Conservation (phyloP, 2,329 filamentous ascomycete genomes). For the Tolypocladium pustulatum region DNA sequence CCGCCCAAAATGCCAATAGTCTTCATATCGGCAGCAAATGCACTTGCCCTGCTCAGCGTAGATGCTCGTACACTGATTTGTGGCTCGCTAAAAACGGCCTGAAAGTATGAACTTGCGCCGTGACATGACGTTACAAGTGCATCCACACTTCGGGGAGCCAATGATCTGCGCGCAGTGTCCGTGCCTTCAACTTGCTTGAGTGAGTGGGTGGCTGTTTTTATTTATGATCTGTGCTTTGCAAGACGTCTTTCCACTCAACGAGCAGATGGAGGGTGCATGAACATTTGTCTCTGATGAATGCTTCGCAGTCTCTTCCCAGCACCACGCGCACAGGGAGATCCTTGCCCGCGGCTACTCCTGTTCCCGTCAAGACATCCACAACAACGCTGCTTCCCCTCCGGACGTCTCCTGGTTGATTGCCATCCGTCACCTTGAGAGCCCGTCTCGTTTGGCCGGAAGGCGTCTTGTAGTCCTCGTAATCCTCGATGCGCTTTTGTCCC, state of each 20-base stretch:
- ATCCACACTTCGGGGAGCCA: no score
- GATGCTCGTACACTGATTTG: neutral
- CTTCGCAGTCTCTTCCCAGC: constrained; percentile 42
- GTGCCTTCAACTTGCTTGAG: no score
- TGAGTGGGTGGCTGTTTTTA: neutral
- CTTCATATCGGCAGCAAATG: neutral
- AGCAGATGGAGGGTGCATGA: constrained; percentile 29
- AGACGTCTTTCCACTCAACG: constrained; percentile 34
- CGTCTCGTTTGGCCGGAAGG: constrained; percentile 16
- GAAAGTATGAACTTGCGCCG: no score
- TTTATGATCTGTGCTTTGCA: constrained; percentile 13
- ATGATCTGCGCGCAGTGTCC: no score
- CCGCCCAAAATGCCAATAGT: neutral
- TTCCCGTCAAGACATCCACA: constrained; percentile 43
- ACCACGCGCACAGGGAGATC: constrained; percentile 41
- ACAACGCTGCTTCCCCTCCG: constrained; percentile 39
- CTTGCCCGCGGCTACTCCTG: constrained; percentile 33
- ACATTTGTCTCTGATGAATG: constrained; percentile 31
- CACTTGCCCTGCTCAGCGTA: neutral
- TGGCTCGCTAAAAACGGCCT: neutral
- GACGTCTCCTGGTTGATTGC: constrained; percentile 44
- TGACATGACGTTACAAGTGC: no score
- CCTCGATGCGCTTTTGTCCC: constrained; percentile 19
- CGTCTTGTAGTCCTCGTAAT: constrained; percentile 18
- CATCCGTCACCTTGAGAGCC: constrained; percentile 24